Evolutionary conservation across 345 rosid genomes (phyloP), one percentile per base, ranked within the genome.

Genomic region (Pistacia atlantica): DNA sequence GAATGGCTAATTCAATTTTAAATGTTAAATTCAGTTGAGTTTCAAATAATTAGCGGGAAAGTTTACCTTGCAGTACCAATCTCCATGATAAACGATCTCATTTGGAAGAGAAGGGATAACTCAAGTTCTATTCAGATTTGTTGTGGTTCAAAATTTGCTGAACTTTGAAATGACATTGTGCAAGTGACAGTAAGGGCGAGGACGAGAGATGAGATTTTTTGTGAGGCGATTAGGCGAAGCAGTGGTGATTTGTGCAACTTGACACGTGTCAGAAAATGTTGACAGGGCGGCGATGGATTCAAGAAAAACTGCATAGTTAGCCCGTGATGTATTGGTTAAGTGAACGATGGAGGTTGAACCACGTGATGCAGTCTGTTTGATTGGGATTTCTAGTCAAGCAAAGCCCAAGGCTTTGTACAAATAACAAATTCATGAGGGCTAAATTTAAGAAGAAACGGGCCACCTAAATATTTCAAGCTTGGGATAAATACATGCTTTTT

Each of bases 31-130:
- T 37, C 51, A 25, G 7, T 13, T 2, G 35, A 9, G 48, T 22
- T 14, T 11, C 16, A 56, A 25, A 51, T 22, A 56, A 33, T 54
- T 37, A 17, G 58, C 31, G 56, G n/a, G 72, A 58, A 75, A 31
- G 31, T 64, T 73, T 80, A 83, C 91, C 86, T 82, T 55, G 78
- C 48, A 22, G 78, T 67, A 65, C 75, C 84, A 46, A 84, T 84
- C 78, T 84, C 88, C 91, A 88, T 86, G 74, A 38, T 18, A 38
- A 74, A 45, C 57, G 33, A 63, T 63, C 52, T 63, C 35, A 20
- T 45, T 54, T 45, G 9, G 35, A 66, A 64, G 46, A 18, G n/a
- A n/a, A 42, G 46, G 8, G 1, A 5, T 42, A 42, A 42, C 0
- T 6, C 46, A 7, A 42, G 46, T 42, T 6, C 46, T 16, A n/a